Conservation (phyloP, 345 rosid genomes). For the Hibiscus syriacus region DNA sequence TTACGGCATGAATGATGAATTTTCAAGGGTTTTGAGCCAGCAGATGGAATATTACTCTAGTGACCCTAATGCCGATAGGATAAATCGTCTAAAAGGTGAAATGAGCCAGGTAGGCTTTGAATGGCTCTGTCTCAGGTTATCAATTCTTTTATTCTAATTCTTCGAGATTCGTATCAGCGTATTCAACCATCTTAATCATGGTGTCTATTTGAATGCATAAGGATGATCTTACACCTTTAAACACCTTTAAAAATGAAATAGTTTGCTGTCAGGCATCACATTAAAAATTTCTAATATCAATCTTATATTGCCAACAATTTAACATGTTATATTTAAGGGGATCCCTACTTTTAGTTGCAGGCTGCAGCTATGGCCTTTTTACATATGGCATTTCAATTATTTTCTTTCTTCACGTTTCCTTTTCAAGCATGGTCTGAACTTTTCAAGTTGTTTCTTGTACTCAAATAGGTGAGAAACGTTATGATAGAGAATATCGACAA, state of each 20-base stretch:
- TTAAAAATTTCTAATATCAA: no score
- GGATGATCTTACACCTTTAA: background rate
- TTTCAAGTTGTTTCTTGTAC: background rate
- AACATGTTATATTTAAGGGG: background rate
- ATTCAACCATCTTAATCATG: background rate
- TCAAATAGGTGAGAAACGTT: slow-evolving; percentile 68
- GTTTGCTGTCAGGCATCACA: background rate
- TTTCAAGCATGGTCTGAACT: background rate
- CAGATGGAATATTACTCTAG: slow-evolving; percentile 30
- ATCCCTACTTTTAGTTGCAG: background rate
- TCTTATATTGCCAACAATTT: background rate
- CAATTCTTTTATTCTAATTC: background rate
- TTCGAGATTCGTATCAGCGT: background rate
- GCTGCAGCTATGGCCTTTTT: background rate
- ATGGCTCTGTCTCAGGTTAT: background rate
- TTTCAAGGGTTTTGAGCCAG: background rate
- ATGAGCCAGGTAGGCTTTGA: slow-evolving; percentile 63
- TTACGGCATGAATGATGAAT: background rate
- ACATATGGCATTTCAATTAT: no score
- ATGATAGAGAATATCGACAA: slow-evolving; percentile 67
- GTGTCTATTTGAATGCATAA: background rate
- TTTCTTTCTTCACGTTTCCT: background rate
- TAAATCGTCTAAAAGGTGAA: slow-evolving; percentile 85
- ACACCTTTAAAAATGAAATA: background rate
- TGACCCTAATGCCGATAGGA: slow-evolving; percentile 87